Percentiles rank a stretch among this genome's conserved stretches.
phyloP scores from a whole-genome alignment of 108 stramenopile species.

The Stephanodiscus minutulus region DNA sequence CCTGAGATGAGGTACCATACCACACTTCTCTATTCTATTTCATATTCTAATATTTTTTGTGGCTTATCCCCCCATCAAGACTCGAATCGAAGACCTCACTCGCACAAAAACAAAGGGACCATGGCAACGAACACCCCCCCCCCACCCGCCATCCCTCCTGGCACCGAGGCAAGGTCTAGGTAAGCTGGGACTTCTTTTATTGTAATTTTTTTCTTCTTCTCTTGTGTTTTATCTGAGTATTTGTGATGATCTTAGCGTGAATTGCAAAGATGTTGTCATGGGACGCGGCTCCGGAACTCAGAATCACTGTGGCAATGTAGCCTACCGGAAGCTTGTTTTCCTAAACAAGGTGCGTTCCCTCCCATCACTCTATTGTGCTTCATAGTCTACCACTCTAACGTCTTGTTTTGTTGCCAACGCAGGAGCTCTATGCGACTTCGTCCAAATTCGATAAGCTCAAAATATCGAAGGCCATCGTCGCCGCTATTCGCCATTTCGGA shows the following conservation, averaged over 20 bases:
- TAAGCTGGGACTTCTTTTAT: not conserved
- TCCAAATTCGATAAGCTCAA: slow-evolving; percentile 81
- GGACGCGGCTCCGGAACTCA: slow-evolving; percentile 58
- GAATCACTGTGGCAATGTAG: slow-evolving; percentile 60
- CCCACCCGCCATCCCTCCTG: slow-evolving; percentile 11
- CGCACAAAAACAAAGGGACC: not conserved
- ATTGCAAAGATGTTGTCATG: slow-evolving; percentile 56
- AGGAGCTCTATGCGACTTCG: slow-evolving; percentile 80
- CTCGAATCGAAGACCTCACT: not conserved
- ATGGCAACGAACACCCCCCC: not conserved
- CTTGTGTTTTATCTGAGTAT: not conserved
- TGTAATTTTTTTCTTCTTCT: not conserved
- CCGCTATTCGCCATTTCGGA: slow-evolving; percentile 58
- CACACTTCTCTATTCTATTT: too few relatives aligned
- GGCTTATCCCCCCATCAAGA: too few relatives aligned
- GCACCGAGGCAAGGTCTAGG: slow-evolving; percentile 13
- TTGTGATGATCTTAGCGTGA: not conserved
- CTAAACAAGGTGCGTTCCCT: slow-evolving; percentile 36
- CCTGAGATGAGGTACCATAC: too few relatives aligned
- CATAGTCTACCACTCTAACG: not conserved
- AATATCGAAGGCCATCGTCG: slow-evolving; percentile 82
- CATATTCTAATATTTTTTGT: too few relatives aligned
- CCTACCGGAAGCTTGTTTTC: slow-evolving; percentile 53
- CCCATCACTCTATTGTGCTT: not conserved
- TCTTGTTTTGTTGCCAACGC: slow-evolving; percentile 1